Evolutionary conservation across 1,284 basidiomycete species (phyloP).

Genomic region (Clitocybe nebularis): DNA sequence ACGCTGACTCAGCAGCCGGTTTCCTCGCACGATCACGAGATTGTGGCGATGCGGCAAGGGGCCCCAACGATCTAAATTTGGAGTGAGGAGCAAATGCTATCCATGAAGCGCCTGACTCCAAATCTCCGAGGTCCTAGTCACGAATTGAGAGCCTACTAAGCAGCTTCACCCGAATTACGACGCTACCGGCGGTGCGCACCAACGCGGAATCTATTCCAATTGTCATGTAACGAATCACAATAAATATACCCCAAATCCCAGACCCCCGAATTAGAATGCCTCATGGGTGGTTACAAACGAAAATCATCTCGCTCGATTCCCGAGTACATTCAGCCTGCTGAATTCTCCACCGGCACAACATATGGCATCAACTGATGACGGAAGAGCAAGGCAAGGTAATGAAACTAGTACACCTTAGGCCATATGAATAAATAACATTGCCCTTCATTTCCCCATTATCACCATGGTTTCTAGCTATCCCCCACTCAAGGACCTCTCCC

Average conservation of each 20-base stretch:
- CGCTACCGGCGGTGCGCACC: background rate
- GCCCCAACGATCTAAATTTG: background rate
- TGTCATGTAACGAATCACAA: too few species aligned
- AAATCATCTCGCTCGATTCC: conserved; percentile 41
- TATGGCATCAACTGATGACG: conserved; percentile 38
- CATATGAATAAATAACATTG: conserved; percentile 40
- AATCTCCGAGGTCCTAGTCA: background rate
- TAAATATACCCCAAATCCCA: background rate
- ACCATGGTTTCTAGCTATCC: conserved; percentile 8
- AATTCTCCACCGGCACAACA: conserved; percentile 45
- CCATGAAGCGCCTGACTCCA: background rate
- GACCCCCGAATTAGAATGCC: conserved; percentile 6
- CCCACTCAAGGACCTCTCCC: conserved; percentile 36
- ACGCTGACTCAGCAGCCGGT: conserved; percentile 23
- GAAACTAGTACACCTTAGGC: conserved; percentile 40
- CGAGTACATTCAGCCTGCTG: conserved; percentile 40
- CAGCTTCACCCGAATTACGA: background rate
- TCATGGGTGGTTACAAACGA: too few species aligned
- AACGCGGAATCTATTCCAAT: background rate
- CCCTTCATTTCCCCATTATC: conserved; percentile 16
- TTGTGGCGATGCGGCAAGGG: background rate
- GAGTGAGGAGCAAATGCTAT: background rate
- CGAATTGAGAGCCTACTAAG: background rate
- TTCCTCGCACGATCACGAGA: conserved; percentile 29
- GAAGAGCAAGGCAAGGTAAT: background rate